phyloP scores from a whole-genome alignment of 495 filamentous ascomycete species.

The Trichocladium antarcticum region DNA sequence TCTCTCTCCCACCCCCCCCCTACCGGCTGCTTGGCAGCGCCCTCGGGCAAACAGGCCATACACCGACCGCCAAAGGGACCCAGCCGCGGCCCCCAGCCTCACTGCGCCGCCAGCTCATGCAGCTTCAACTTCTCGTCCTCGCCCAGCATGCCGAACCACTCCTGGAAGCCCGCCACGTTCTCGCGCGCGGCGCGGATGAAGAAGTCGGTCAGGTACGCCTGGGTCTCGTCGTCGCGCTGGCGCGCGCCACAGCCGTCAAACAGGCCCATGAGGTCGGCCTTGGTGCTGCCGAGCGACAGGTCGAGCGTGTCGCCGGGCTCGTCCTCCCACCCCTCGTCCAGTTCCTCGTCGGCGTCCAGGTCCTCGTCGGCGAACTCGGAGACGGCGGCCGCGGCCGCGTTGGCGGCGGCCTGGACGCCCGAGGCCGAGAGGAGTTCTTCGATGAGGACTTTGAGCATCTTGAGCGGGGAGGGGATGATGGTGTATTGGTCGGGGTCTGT shows the following conservation, averaged over 20 bases:
- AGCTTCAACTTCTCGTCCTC: slow-evolving; percentile 67
- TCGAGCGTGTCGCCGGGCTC: slow-evolving; percentile 57
- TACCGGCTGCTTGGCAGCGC: too few relatives aligned
- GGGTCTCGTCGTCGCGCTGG: slow-evolving; percentile 83
- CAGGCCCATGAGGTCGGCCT: slow-evolving; percentile 70
- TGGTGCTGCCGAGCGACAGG: slow-evolving; percentile 52
- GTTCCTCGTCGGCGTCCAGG: slow-evolving; percentile 51
- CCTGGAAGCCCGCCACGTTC: slow-evolving; percentile 61
- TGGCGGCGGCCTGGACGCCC: slow-evolving; percentile 29
- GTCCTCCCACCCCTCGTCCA: slow-evolving; percentile 85
- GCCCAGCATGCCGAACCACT: slow-evolving; percentile 57
- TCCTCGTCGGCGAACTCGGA: slow-evolving; percentile 38
- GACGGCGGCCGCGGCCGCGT: slow-evolving; percentile 43
- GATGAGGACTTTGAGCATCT: slow-evolving; percentile 91
- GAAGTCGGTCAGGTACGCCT: slow-evolving; percentile 69
- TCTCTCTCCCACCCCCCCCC: too few relatives aligned
- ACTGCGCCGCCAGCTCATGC: slow-evolving; percentile 30
- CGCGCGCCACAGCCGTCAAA: slow-evolving; percentile 48
- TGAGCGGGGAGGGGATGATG: slow-evolving; percentile 74
- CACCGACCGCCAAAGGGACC: too few relatives aligned
- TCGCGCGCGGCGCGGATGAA: slow-evolving; percentile 57
- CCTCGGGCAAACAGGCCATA: too few relatives aligned
- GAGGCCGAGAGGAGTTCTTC: slow-evolving; percentile 69
- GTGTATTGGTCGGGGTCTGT: slow-evolving; percentile 86
- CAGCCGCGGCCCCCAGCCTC: too few relatives aligned